Base-by-base conservation (phyloP, 2,329 filamentous ascomycete species). In the Curvularia verruculosa region DNA sequence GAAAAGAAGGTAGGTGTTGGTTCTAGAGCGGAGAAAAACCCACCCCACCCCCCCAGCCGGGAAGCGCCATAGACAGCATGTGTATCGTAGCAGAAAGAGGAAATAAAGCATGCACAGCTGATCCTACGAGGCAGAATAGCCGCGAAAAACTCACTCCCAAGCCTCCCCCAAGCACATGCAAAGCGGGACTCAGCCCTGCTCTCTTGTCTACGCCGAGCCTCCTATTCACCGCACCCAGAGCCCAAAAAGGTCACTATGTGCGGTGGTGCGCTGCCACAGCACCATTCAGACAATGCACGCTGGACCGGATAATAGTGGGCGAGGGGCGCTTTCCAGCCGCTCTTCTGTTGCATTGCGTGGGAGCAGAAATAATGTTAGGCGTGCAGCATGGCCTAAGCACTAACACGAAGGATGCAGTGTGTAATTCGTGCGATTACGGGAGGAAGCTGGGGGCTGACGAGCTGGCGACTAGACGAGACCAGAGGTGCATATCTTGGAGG, bases 381-480 rank as follows among this genome's bases (percentile, higher is more conserved):
- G n/a, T 46, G 43, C 43, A 46, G 43, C 13, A 46, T 46, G 28
- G 28, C n/a, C 43, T 46, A 26, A 46, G 43, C 43, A 46, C 43
- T 46, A 46, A 21, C 3, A 10, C 40, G 13, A 43, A 43, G 40
- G 40, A 43, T 43, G 40, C 40, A 43, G 10, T 6, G 5, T 7
- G 19, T 26, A 23, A 43, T 43, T 43, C 40, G 40, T 26, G 23
- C 40, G 21, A 43, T 43, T 15, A 10, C 15, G 21, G 13, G 3
- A 18, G 13, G 3, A 18, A 40, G 37, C 18, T 43, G 39, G 21
- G 39, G 39, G 39, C 39, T 24, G 39, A 24, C 21, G 24, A 21
- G 18, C 37, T 36, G 34, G 34, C 15, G 7, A 1, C 15, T 5
- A 18, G 15, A 36, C 34, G 15, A 18, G 15, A 36, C 34, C 34